Base-by-base conservation (phyloP, 1,139 yeast genomes). In the Tardiomyces digboiensis region DNA sequence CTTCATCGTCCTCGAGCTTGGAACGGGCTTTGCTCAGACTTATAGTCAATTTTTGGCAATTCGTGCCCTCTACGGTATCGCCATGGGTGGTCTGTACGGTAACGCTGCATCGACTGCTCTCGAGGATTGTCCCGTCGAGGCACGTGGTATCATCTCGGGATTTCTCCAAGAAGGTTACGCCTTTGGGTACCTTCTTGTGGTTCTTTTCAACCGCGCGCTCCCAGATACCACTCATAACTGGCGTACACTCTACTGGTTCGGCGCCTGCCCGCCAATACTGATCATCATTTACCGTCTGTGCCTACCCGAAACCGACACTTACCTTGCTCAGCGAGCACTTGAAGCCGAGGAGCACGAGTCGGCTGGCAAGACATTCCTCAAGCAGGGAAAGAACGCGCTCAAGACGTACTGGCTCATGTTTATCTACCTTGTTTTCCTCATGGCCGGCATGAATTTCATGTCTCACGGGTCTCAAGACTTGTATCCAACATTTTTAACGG, bases 221-320 rank as follows among this genome's bases (percentile, higher is more conserved):
- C 71, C 71, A 4, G 74, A 72, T 51, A 72, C 71, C 46, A 64
- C 78, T 8, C 48, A 64, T 1, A 72, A 76, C 1, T 85, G 95
- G 95, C 73, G 93, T 58, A 74, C 87, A 1, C 68, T 84, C 51
- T 82, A 80, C 62, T 84, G 93, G 88, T 82, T 86, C 56, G 77
- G 84, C 43, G 79, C 91, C 21, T 84, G 89, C 21, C 75, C 81
- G 12, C 80, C 83, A 21, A 72, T 76, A 38, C 59, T 80, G 18
- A 71, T 82, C 51, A 70, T 76, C 44, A 52, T 65, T 33, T 78
- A 79, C 73, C 72, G 88, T 61, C 50, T 72, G 44, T 47, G 57
- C 19, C 65, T 78, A 23, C 84, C 84, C 19, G 86, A 80, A 57
- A 78, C 84, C 7, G 76, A 76, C 42, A 72, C 74, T n/a, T 80